phyloP scores from a whole-genome alignment of 495 filamentous ascomycete genomes.

The Bacidia rubella region DNA sequence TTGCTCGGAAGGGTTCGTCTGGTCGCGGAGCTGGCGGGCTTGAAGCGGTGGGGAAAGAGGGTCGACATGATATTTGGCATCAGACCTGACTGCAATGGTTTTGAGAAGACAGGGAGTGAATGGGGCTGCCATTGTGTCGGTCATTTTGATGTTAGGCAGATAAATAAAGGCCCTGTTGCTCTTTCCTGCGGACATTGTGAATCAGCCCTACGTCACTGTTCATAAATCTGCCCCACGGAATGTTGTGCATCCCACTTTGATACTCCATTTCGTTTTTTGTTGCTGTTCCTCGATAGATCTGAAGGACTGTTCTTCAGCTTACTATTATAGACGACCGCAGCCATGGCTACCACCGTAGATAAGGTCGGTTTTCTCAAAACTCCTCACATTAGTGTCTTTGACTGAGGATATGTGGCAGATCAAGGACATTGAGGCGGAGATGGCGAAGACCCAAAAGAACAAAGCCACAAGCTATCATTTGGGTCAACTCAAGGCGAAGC shows the following conservation, averaged over 20 bases:
- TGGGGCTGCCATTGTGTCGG: neutral
- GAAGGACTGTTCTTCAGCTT: neutral
- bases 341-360: conserved; percentile 90
- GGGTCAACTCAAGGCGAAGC: conserved; percentile 92
- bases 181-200: neutral
- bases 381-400: conserved; percentile 13
- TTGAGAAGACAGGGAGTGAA: too few relatives aligned
- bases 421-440: conserved; percentile 92
- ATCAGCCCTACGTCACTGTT: neutral
- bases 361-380: conserved; percentile 47
- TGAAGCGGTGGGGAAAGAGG: neutral
- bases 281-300: too few relatives aligned
- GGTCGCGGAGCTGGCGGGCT: neutral
- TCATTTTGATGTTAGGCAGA: neutral
- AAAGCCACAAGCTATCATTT: conserved; percentile 85
- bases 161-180: neutral
- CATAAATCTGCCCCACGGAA: too few relatives aligned
- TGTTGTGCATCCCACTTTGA: neutral
- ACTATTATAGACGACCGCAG: conserved; percentile 42
- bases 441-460: conserved; percentile 75
- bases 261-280: neutral
- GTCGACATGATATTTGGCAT: neutral
- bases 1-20: too few relatives aligned
- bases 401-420: conserved; percentile 44
- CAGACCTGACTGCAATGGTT: too few relatives aligned